Percentiles rank a stretch among this genome's conserved stretches.
Evolutionary conservation across 345 rosid genomes (phyloP).

Genomic region (Aegle marmelos): DNA sequence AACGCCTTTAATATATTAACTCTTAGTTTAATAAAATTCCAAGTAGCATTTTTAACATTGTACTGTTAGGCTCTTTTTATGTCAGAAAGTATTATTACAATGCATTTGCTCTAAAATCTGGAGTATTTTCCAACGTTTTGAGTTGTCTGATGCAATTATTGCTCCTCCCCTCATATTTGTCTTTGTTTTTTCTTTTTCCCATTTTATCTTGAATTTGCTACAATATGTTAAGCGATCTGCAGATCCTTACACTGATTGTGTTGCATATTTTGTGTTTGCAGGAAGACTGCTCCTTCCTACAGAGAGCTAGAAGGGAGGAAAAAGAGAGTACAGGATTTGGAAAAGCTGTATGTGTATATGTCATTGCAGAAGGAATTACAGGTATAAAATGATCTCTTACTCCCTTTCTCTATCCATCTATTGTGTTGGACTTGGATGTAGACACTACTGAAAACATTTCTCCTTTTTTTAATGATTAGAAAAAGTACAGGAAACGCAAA

Average conservation of each 20-base stretch:
- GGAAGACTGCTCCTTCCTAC: constrained; percentile 63
- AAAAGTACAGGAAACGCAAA: constrained; percentile 73
- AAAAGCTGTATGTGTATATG: constrained; percentile 74
- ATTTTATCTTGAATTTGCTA: background rate
- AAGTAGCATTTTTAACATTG: background rate
- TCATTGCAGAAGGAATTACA: constrained; percentile 75
- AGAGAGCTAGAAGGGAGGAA: constrained; percentile 74
- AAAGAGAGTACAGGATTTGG: constrained; percentile 59
- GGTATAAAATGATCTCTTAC: constrained; percentile 30
- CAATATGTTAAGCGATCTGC: background rate
- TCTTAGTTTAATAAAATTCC: background rate
- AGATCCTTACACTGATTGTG: background rate
- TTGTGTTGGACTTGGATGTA: background rate
- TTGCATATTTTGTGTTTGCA: constrained; percentile 24
- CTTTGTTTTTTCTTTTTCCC: background rate
- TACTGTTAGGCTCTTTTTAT: background rate
- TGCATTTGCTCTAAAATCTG: background rate
- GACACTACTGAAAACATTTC: background rate
- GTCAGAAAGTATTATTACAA: background rate
- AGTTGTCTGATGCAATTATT: background rate
- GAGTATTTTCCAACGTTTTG: background rate
- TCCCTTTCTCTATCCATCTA: background rate
- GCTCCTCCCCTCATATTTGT: background rate
- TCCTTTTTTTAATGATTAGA: constrained; percentile 34
- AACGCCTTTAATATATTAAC: background rate